phyloP scores from a whole-genome alignment of 108 stramenopile genomes.

The Cyclotella sp. region DNA sequence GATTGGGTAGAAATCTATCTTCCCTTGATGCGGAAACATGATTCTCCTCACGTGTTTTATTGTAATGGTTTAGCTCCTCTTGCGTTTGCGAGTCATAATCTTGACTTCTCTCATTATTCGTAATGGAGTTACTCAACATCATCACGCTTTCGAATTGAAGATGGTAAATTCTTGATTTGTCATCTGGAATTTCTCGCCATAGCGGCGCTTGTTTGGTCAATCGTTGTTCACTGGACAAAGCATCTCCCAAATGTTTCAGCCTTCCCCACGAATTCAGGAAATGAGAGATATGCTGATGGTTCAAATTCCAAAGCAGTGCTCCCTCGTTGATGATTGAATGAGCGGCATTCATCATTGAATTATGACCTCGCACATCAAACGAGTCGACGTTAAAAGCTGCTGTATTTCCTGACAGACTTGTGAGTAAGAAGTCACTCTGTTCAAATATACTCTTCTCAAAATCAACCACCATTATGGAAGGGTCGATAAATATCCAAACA shows the following conservation, averaged over 20 bases:
- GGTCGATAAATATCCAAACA: conserved; percentile 21
- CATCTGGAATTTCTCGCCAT: conserved; percentile 12
- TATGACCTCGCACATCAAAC: background rate
- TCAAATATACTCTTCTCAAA: conserved; percentile 20
- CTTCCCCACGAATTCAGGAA: conserved; percentile 7
- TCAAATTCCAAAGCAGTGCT: conserved; percentile 16
- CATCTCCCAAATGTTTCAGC: background rate
- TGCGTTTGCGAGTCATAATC: background rate
- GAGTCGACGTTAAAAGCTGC: background rate
- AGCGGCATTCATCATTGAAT: background rate
- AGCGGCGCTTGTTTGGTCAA: background rate
- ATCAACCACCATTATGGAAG: conserved; percentile 15
- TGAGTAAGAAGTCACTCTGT: background rate
- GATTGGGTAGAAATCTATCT: too few species aligned
- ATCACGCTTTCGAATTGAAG: background rate
- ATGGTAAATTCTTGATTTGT: conserved; percentile 10
- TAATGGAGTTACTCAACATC: background rate
- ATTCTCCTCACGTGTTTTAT: background rate
- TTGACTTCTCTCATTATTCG: background rate
- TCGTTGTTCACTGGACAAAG: background rate
- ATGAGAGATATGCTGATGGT: background rate
- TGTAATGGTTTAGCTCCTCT: background rate
- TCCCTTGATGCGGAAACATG: too few species aligned
- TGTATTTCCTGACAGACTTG: background rate
- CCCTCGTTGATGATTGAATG: background rate